phyloP scores from a whole-genome alignment of 192 early-diverging fungal genomes.

The Coemansia sp. region DNA sequence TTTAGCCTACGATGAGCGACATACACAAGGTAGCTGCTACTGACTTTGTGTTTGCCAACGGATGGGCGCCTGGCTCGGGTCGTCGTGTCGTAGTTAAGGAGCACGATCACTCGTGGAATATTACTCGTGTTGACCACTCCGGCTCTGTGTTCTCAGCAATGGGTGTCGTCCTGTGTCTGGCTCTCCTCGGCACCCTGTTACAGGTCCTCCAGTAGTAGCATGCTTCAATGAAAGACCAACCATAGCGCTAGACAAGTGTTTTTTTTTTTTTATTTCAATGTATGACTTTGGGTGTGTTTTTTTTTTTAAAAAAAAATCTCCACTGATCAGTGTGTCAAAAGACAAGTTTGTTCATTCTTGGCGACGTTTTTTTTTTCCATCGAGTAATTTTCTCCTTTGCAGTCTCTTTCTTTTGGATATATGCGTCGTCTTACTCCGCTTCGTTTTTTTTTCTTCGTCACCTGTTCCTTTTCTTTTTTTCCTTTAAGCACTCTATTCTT shows the following conservation, averaged over 20 bases:
- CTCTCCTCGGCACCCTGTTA: constrained; percentile 33
- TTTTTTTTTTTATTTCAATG: too few species aligned
- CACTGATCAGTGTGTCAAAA: too few species aligned
- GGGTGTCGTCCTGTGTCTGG: constrained; percentile 19
- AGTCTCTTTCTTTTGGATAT: too few species aligned
- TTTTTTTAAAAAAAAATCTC: too few species aligned
- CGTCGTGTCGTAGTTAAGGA: constrained; percentile 35
- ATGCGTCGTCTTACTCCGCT: too few species aligned
- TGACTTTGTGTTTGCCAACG: constrained; percentile 44
- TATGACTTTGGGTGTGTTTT: too few species aligned
- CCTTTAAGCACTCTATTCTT: background rate
- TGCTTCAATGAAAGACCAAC: too few species aligned
- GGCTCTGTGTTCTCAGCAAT: constrained; percentile 22
- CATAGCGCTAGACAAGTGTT: too few species aligned
- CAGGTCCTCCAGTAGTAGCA: constrained; percentile 16
- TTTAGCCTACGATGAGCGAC: constrained; percentile 9
- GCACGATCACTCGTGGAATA: constrained; percentile 31
- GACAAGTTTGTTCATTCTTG: too few species aligned
- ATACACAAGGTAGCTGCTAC: constrained; percentile 13
- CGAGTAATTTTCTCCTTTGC: too few species aligned
- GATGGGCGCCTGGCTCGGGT: constrained; percentile 38
- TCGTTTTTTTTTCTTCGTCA: too few species aligned
- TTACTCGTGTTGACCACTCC: constrained; percentile 31
- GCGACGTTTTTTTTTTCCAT: too few species aligned
- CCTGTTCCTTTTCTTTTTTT: background rate